phyloP scores from a whole-genome alignment of 2,329 filamentous ascomycete genomes.

The Exserohilum rostratum region DNA sequence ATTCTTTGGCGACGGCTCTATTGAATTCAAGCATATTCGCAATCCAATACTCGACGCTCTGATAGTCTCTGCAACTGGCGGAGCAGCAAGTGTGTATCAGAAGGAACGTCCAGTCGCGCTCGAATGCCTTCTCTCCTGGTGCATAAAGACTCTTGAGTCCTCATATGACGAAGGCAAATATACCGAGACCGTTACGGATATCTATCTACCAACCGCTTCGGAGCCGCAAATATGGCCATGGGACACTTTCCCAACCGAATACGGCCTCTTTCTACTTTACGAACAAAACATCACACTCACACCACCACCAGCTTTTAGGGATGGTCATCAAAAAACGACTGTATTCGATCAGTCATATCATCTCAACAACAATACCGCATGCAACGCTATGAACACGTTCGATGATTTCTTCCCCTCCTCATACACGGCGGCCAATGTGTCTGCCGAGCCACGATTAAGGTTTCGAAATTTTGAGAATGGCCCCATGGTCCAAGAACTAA shows the following conservation, averaged over 20 bases:
- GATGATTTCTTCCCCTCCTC: slow-evolving; percentile 30
- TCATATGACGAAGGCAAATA: slow-evolving; percentile 27
- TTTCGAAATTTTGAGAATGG: too few species aligned
- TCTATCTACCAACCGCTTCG: too few species aligned
- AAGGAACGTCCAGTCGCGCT: slow-evolving; percentile 16
- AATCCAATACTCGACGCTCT: slow-evolving; percentile 27
- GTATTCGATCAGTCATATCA: too few species aligned
- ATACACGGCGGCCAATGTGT: slow-evolving; percentile 3
- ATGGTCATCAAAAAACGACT: too few species aligned
- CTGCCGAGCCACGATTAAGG: not conserved
- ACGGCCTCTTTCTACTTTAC: too few species aligned
- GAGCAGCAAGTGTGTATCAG: slow-evolving; percentile 6
- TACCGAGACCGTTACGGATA: too few species aligned
- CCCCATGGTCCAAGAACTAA: too few species aligned
- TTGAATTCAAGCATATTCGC: slow-evolving; percentile 25
- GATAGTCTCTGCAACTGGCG: slow-evolving; percentile 11
- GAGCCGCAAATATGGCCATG: too few species aligned
- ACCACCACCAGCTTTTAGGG: not conserved
- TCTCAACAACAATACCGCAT: slow-evolving; percentile 12
- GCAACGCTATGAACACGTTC: slow-evolving; percentile 14
- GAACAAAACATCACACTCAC: slow-evolving; percentile 20
- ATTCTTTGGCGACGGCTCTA: slow-evolving; percentile 18
- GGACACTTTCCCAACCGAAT: too few species aligned
- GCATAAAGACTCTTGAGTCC: slow-evolving; percentile 34
- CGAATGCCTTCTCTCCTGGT: slow-evolving; percentile 37